Evolutionary conservation across 1,284 basidiomycete genomes (phyloP).

Genomic region (Rhodotorula sp.): DNA sequence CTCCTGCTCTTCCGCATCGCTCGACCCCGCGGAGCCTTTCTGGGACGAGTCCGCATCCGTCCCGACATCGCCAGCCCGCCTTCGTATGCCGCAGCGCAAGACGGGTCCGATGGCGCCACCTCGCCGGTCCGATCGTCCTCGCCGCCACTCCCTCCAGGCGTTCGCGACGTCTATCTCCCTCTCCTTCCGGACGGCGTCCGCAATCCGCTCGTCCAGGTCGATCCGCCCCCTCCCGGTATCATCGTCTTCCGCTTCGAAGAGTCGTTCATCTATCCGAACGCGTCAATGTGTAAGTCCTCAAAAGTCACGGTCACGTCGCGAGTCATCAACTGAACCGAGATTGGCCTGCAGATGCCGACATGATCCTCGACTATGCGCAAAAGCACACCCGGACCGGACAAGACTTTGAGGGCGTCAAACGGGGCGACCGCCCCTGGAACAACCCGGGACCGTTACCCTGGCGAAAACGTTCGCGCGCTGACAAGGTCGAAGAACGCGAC

Average conservation of each 20-base stretch:
- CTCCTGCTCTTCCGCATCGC: slow-evolving; percentile 86
- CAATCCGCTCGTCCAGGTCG: slow-evolving; percentile 70
- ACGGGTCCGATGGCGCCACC: neutral
- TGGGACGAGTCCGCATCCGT: slow-evolving; percentile 67
- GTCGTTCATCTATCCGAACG: slow-evolving; percentile 90
- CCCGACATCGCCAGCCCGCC: slow-evolving; percentile 48
- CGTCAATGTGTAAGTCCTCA: slow-evolving; percentile 53
- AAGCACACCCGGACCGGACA: slow-evolving; percentile 63
- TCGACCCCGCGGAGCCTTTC: slow-evolving; percentile 83
- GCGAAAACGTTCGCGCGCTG: slow-evolving; percentile 45
- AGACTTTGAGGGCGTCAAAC: slow-evolving; percentile 53
- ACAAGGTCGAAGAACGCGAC: slow-evolving; percentile 49
- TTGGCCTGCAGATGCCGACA: slow-evolving; percentile 60
- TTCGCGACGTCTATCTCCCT: slow-evolving; percentile 79
- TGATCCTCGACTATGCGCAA: slow-evolving; percentile 79
- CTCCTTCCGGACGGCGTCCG: slow-evolving; percentile 61
- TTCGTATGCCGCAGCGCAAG: neutral
- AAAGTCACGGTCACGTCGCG: too few species aligned
- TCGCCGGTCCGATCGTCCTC: neutral
- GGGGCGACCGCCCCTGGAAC: slow-evolving; percentile 86
- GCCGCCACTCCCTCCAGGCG: slow-evolving; percentile 41
- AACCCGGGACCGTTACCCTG: slow-evolving; percentile 59
- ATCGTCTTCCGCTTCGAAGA: slow-evolving; percentile 93
- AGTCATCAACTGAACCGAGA: slow-evolving; percentile 53
- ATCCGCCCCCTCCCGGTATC: slow-evolving; percentile 78